A percentile compares a stretch with the other conserved stretches of the same genome.
Evolutionary conservation across 495 filamentous ascomycete genomes (phyloP).

Genomic region (Bacidia rubella): DNA sequence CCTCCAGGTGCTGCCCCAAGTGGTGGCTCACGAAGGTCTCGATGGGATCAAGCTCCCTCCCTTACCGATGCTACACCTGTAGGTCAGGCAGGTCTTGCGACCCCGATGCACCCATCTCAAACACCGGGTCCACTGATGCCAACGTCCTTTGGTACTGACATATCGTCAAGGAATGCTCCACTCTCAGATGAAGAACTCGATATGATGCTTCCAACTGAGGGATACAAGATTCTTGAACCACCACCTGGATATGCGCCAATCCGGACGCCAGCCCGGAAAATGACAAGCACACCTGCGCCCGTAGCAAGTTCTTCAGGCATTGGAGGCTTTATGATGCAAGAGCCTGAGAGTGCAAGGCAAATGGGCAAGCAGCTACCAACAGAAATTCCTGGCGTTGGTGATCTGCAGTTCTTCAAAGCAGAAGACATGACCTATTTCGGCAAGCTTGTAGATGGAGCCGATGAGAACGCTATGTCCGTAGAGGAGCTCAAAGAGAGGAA

Average conservation of each 20-base stretch:
- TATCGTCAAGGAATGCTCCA: conserved; percentile 62
- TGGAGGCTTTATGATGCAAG: conserved; percentile 95
- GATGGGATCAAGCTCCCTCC: conserved; percentile 80
- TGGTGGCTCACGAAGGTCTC: conserved; percentile 53
- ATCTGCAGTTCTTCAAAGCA: conserved; percentile 96
- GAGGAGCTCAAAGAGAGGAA: conserved; percentile 97
- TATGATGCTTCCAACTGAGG: conserved; percentile 77
- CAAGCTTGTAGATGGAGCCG: conserved; percentile 87
- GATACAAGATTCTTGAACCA: conserved; percentile 86
- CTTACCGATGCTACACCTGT: conserved; percentile 62
- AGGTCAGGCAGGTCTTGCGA: conserved; percentile 66
- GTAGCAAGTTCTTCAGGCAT: conserved; percentile 47
- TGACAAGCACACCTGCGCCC: conserved; percentile 61
- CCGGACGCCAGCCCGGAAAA: conserved; percentile 58
- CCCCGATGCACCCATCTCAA: conserved; percentile 75
- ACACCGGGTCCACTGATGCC: conserved; percentile 34
- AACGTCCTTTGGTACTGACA: conserved; percentile 63
- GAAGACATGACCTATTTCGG: conserved; percentile 99
- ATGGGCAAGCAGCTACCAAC: conserved; percentile 88
- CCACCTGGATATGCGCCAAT: conserved; percentile 89
- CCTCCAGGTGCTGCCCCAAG: conserved; percentile 38
- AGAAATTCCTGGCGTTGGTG: conserved; percentile 93
- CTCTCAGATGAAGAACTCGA: conserved; percentile 91
- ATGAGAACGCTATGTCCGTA: conserved; percentile 81
- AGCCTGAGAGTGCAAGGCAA: conserved; percentile 65